Conservation (phyloP, 2,329 filamentous ascomycete genomes). For the Piedraia hortae region DNA sequence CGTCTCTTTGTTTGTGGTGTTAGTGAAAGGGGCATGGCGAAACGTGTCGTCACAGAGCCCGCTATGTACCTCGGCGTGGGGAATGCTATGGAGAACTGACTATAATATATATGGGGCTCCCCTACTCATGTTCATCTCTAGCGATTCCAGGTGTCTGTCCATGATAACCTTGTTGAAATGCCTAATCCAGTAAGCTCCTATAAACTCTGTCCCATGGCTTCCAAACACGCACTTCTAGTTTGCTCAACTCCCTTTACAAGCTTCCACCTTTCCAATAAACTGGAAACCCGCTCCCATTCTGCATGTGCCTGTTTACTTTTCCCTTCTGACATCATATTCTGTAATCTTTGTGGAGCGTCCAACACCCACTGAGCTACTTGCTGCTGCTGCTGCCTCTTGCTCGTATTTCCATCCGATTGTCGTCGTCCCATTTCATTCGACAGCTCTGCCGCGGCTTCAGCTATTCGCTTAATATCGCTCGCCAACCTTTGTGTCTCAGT, state of each 20-base stretch:
- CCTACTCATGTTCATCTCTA: no score
- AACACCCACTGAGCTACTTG: conserved; percentile 33
- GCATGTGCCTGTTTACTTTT: conserved; percentile 30
- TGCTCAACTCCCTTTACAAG: conserved; percentile 17
- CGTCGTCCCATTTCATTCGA: conserved; percentile 11
- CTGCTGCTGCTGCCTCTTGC: conserved; percentile 13
- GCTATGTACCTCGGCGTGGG: no score
- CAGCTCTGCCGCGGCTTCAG: conserved; percentile 25
- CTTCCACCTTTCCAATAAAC: conserved; percentile 18
- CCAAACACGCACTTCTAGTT: no score
- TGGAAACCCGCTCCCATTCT: conserved; percentile 19
- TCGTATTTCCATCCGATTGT: conserved; percentile 11
- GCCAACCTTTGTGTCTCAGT: conserved; percentile 46
- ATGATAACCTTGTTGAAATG: no score
- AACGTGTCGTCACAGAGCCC: no score
- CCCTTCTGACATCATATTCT: conserved; percentile 29
- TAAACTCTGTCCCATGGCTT: no score
- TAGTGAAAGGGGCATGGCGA: no score
- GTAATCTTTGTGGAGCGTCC: conserved; percentile 30
- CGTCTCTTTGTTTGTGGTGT: no score
- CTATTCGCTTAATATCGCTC: conserved; percentile 48
- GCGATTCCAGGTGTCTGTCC: no score
- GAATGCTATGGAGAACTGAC: no score
- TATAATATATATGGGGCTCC: no score
- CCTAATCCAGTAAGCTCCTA: no score